Evolutionary conservation across 768 basidiomycete species (phyloP), one percentile per base, ranked within the genome.

Genomic region (Antrodiella citrinella): DNA sequence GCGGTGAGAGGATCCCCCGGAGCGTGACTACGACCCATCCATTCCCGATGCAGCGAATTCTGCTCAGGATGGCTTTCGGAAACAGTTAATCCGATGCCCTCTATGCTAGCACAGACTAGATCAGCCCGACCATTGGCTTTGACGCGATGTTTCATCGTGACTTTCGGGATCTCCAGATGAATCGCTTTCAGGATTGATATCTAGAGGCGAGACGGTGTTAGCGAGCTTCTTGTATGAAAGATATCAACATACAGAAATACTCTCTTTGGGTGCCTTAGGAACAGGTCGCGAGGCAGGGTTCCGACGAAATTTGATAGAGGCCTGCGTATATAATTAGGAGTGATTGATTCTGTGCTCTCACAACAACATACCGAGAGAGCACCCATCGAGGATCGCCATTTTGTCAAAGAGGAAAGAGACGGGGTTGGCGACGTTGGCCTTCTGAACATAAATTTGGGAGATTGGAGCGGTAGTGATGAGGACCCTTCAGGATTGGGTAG

Each of bases 251-350:
- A 19, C 38, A 40, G 23, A 54, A 55, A 40, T 1, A 64, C 67
- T 7, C 44, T 24, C 20, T 21, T 24, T 20, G 35, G 21, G 3
- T 39, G 45, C 12, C 44, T 45, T 56, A 9, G 24, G 60, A 55
- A 49, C 68, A 60, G 26, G 71, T 20, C 46, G 70, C 19, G 67
- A 68, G 41, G 69, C 52, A 24, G 59, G 57, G 45, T 67, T 69
- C 54, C 73, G 71, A 43, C 72, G 68, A 41, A 72, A 67, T 2
- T 74, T 68, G 50, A 77, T 73, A 1, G 77, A 74, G 12, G 74
- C 72, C 77, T 80, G 43, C 15, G 21, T 38, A 10, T 10, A 10
- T 10, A 10, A 18, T 38, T 38, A 38, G 39, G 44, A 44, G 45
- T n/a, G 22, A n/a, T 2, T 19, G 3, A 22, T 43, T 49, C 21